phyloP scores from a whole-genome alignment of 176 grass and related monocot species.

The Puya raimondii region DNA sequence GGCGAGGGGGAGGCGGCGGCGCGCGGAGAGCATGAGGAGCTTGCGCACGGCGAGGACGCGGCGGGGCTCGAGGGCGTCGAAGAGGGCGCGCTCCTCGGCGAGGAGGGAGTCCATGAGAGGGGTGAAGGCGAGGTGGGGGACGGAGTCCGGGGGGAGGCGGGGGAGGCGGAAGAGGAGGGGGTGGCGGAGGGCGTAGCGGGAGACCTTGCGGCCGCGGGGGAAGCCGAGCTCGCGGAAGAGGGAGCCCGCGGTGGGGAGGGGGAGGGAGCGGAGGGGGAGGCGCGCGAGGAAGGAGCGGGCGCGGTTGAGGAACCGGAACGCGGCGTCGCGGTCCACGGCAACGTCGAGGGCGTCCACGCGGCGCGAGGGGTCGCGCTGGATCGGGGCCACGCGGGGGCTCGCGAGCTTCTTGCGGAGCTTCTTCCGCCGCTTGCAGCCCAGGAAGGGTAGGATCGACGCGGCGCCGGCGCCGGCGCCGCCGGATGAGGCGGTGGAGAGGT shows the following conservation, averaged over 20 bases:
- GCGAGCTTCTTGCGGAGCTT: conserved; percentile 60
- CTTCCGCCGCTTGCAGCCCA: conserved; percentile 59
- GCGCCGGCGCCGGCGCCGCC: conserved; percentile 23
- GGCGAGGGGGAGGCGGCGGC: conserved; percentile 47
- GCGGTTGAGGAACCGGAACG: conserved; percentile 62
- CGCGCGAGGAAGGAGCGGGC: conserved; percentile 49
- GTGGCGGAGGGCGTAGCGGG: conserved; percentile 37
- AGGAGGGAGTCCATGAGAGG: conserved; percentile 72
- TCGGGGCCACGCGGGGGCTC: conserved; percentile 58
- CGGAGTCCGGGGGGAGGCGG: conserved; percentile 20
- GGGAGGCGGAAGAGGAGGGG: conserved; percentile 57
- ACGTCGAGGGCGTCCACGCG: conserved; percentile 35
- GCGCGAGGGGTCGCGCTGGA: conserved; percentile 48
- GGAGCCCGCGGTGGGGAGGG: conserved; percentile 48
- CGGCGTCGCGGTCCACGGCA: conserved; percentile 43
- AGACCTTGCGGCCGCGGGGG: conserved; percentile 51
- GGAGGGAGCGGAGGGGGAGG: conserved; percentile 44
- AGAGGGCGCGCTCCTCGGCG: conserved; percentile 48
- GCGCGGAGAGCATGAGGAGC: conserved; percentile 73
- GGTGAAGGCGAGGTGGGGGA: conserved; percentile 57
- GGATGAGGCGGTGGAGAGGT: background rate
- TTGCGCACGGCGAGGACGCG: conserved; percentile 37
- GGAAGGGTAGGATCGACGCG: conserved; percentile 50
- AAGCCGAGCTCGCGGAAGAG: conserved; percentile 72
- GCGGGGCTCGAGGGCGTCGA: conserved; percentile 36